These are phyloP conservation scores for Lonicera japonica DNA, from an alignment of 129 eudicot species.

Conservation along the genomic window DNA sequence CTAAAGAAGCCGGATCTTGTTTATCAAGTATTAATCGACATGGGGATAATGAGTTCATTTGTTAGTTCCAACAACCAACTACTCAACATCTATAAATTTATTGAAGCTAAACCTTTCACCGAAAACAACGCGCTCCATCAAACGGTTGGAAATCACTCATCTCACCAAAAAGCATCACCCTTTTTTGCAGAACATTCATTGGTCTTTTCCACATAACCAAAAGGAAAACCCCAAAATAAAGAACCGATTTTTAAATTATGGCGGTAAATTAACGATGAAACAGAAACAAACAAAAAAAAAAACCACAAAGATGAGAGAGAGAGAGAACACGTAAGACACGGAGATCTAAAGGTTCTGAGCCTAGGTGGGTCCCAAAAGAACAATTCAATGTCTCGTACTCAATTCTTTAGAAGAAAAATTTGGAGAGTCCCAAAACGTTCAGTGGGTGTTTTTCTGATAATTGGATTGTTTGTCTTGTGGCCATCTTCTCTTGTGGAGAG, in stretches of 20 bases:
- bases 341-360: not conserved
- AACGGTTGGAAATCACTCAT: not conserved
- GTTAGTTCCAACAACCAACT: not conserved
- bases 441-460: not conserved
- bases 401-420: not conserved
- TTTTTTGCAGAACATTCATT: not conserved
- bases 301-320: not conserved
- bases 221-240: not conserved
- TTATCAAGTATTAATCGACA: too few relatives aligned
- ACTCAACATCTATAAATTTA: not conserved
- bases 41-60: too few relatives aligned
- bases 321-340: not conserved
- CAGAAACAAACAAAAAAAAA: not conserved
- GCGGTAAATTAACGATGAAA: not conserved
- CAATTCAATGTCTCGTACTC: slow-evolving; percentile 4
- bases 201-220: not conserved
- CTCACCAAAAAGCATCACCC: not conserved
- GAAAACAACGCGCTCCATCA: too few relatives aligned
- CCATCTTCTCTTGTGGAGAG: slow-evolving; percentile 12
- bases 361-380: not conserved
- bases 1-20: too few relatives aligned
- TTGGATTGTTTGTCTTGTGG: not conserved
- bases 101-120: not conserved
- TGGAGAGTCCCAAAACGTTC: not conserved
- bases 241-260: not conserved